A percentile compares a stretch with the other conserved stretches of the same genome.
phyloP scores from a whole-genome alignment of 345 rosid genomes.

The Zanthoxylum bungeanum region DNA sequence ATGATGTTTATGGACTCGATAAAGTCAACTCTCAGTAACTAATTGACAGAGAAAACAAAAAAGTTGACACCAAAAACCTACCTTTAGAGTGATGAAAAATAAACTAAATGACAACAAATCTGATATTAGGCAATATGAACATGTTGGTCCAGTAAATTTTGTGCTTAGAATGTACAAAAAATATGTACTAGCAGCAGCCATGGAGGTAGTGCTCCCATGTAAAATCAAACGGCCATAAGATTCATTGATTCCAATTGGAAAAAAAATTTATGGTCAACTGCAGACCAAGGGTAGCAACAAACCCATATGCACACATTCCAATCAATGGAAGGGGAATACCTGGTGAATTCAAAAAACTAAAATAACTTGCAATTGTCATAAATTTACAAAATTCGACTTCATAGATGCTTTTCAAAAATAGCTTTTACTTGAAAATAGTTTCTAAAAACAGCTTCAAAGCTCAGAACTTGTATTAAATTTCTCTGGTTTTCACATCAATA shows the following conservation, averaged over 20 bases:
- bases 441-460: not conserved
- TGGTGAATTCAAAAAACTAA: slow-evolving; percentile 37
- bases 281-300: slow-evolving; percentile 53
- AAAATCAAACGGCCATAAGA: slow-evolving; percentile 54
- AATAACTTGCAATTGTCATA: slow-evolving; percentile 12
- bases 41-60: not conserved
- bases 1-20: slow-evolving; percentile 2
- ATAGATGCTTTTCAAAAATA: not conserved
- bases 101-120: slow-evolving; percentile 71
- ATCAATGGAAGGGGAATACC: slow-evolving; percentile 82
- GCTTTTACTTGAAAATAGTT: not conserved
- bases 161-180: slow-evolving; percentile 73
- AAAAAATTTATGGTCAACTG: slow-evolving; percentile 44
- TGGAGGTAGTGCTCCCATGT: slow-evolving; percentile 63
- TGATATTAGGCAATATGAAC: slow-evolving; percentile 72
- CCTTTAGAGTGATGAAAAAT: slow-evolving; percentile 77
- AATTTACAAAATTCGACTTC: slow-evolving; percentile 3
- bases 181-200: slow-evolving; percentile 93
- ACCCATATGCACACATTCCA: slow-evolving; percentile 79
- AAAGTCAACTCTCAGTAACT: not conserved
- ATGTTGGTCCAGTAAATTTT: slow-evolving; percentile 62
- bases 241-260: slow-evolving; percentile 53
- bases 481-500: too few relatives aligned
- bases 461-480: not conserved
- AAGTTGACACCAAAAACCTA: slow-evolving; percentile 12